These are phyloP conservation scores for Schwanniomyces polymorphus DNA, from an alignment of 805 yeast species.

Conservation along the genomic window DNA sequence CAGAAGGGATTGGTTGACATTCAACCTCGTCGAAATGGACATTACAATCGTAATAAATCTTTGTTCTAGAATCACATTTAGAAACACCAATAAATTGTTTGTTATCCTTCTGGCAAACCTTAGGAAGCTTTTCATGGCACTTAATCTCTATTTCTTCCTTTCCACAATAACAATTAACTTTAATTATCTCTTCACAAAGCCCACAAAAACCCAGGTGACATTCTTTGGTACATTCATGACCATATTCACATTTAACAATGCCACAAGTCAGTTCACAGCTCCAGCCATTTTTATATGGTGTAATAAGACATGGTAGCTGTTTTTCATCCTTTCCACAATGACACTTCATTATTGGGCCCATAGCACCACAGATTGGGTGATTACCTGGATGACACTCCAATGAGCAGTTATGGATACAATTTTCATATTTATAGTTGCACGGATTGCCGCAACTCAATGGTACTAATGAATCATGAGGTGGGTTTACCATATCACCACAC, in stretches of 20 bases:
- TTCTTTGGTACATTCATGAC: slow-evolving; percentile 56
- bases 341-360: slow-evolving; percentile 71
- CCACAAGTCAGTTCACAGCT: slow-evolving; percentile 62
- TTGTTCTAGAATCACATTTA: slow-evolving; percentile 42
- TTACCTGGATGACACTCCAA: slow-evolving; percentile 87
- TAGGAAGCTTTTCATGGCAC: slow-evolving; percentile 46
- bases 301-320: slow-evolving; percentile 72
- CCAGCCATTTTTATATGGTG: slow-evolving; percentile 71
- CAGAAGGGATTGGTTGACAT: slow-evolving; percentile 52
- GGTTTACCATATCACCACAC: slow-evolving; percentile 82
- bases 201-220: slow-evolving; percentile 91
- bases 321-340: slow-evolving; percentile 67
- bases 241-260: slow-evolving; percentile 60
- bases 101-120: slow-evolving; percentile 23
- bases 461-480: slow-evolving; percentile 52
- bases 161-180: slow-evolving; percentile 76
- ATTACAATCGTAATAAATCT: slow-evolving; percentile 60
- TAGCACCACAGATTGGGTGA: slow-evolving; percentile 77
- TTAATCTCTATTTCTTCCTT: slow-evolving; percentile 39
- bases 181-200: slow-evolving; percentile 52
- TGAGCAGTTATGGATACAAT: slow-evolving; percentile 75
- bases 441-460: slow-evolving; percentile 92
- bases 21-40: slow-evolving; percentile 48
- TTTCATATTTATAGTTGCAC: slow-evolving; percentile 55
- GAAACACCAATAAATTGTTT: slow-evolving; percentile 31